These are phyloP conservation scores for Blastobotrys proliferans DNA, from an alignment of 1,139 yeast species.

Conservation along the genomic window DNA sequence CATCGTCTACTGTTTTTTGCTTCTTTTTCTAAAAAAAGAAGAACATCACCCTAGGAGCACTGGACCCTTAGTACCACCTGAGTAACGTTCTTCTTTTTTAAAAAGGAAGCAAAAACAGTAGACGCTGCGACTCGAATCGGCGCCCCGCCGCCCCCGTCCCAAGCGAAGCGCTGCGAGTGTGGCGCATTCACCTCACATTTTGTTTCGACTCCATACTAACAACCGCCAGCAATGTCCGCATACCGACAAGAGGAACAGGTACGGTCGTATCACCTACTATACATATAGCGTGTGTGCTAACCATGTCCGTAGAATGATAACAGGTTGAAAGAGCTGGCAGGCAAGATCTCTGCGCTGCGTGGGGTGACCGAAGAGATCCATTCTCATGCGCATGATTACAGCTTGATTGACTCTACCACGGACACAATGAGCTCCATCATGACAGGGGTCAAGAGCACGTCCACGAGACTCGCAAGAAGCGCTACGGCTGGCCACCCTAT, in stretches of 20 bases:
- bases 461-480: slow-evolving; percentile 60
- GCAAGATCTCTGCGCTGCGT: slow-evolving; percentile 56
- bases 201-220: not conserved
- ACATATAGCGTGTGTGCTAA: not conserved
- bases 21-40: no score
- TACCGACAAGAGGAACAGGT: slow-evolving; percentile 30
- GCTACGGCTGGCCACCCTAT: slow-evolving; percentile 54
- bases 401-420: slow-evolving; percentile 47
- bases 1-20: no score
- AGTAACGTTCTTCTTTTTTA: no score
- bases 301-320: slow-evolving; percentile 46
- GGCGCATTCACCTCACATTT: no score
- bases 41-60: no score
- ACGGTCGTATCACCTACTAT: not conserved
- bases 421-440: slow-evolving; percentile 55
- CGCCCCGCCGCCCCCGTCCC: no score
- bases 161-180: no score
- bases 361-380: slow-evolving; percentile 62
- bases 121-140: no score
- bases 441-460: slow-evolving; percentile 59
- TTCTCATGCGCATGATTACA: slow-evolving; percentile 54
- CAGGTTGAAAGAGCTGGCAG: slow-evolving; percentile 55
- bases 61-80: no score
- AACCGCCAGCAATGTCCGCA: slow-evolving; percentile 21
- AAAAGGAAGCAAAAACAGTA: no score